Base-by-base conservation (phyloP, 306 rosid species). In the Nissolia schottii region DNA sequence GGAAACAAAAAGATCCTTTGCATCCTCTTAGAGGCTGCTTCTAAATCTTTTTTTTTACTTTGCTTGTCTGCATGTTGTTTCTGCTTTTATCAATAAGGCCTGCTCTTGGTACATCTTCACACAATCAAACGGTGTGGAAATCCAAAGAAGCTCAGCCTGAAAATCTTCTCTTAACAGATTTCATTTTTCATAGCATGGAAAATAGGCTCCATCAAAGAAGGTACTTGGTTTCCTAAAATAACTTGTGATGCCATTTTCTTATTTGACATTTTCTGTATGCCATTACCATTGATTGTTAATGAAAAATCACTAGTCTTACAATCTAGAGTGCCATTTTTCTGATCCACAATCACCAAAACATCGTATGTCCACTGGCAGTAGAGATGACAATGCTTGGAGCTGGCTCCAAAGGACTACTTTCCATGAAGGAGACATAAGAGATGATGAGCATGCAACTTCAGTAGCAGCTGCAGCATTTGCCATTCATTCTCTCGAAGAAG, bases 391-490 rank as follows among this genome's bases (percentile, higher is more conserved):
- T 16, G 66, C 67, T 25, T 57, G 67, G 71, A 76, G 53, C 67
- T 29, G 67, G 76, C 48, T 67, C 19, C 27, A 20, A 14, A 73
- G 78, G 73, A 72, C 51, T 32, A 18, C 67, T 69, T 34, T 49
- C 62, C 77, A 68, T 64, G 84, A 77, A 71, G 67, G 66, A 49
- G 67, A 68, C 35, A 32, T 71, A 34, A 73, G 23, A 74, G 87
- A 90, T 12, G 67, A 57, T 1, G 89, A 85, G 64, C 77, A 76
- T 67, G 85, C 81, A 59, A 45, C 89, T 25, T 88, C 89, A n/a
- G 79, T 82, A 25, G 90, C 89, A 56, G 84, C 95, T 53, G 87
- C 84, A 71, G 89, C 87, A 27, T 74, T 71, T 48, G 88, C 90
- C n/a, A 75, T 88, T 82, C 77, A 78, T 68, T 83, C 92, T 0